Evolutionary conservation across 176 grass and related monocot species (phyloP), one percentile per base, ranked within the genome.

Genomic region (Pontederia crassipes): DNA sequence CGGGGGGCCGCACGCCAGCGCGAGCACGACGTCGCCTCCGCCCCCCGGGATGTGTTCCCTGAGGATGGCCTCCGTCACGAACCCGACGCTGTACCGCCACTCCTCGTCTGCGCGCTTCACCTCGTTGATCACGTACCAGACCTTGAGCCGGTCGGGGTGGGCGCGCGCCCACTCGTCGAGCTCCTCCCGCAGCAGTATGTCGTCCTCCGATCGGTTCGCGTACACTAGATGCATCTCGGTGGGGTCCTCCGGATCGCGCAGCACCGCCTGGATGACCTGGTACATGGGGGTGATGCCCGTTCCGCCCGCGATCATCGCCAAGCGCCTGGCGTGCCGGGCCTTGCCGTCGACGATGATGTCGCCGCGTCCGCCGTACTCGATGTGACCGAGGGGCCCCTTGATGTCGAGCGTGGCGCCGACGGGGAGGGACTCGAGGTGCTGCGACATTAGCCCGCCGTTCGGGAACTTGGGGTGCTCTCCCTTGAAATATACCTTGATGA

Each of bases 231-330:
- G 66, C 66, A 69, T 69, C 66, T 69, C 66, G 8, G 66, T 69
- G 1, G 9, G 66, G 53, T 69, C 66, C 52, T 69, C 66, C 52
- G 66, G 52, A 35, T 69, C 66, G 29, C 54, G 66, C 15, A 69
- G 53, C 70, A 91, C 93, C 11, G 84, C 84, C 79, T 85, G 87
- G 68, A 97, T 88, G 70, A 97, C 77, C 70, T 97, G 93, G 81
- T 88, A 92, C 4, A 91, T 49, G 8, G 93, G 93, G 49, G 84
- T 91, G 80, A 97, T 97, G 52, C 93, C 93, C 0, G 67, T 81
- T 12, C 93, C 93, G 14, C 93, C 93, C 3, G 84, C 84, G 20
- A 97, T 81, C 79, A 92, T 82, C 9, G 76, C 93, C 10, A 97
- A 63, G 15, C 87, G 84, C 2, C 72, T 24, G 26, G 79, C 79